Evolutionary conservation across 2,329 filamentous ascomycete genomes (phyloP).

Genomic region (Phialophora verrucosa): DNA sequence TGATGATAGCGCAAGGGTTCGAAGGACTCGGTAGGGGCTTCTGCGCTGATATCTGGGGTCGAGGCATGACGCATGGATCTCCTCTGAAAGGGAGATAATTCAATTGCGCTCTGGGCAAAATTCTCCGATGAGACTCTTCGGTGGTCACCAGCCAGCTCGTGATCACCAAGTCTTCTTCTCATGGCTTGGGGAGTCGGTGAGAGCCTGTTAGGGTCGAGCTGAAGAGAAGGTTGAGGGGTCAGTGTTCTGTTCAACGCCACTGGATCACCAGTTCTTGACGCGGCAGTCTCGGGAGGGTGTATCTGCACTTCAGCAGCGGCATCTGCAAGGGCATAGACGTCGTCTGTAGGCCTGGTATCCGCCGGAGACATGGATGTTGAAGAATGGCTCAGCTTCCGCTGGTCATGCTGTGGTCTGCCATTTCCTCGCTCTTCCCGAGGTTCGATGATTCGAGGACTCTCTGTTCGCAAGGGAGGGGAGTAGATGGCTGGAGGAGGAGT

Average conservation of each 20-base stretch:
- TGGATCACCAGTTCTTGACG: constrained; percentile 28
- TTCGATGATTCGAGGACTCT: constrained; percentile 33
- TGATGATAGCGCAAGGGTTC: constrained; percentile 61
- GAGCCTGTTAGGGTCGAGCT: constrained; percentile 33
- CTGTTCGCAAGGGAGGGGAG: constrained; percentile 45
- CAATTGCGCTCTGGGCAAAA: constrained; percentile 20
- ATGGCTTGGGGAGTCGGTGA: constrained; percentile 32
- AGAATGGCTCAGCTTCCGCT: constrained; percentile 20
- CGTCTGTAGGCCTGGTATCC: constrained; percentile 15
- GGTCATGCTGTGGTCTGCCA: constrained; percentile 8
- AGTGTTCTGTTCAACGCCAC: constrained; percentile 27
- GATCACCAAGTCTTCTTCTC: constrained; percentile 22
- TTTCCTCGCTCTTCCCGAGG: constrained; percentile 29
- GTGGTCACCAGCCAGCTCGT: constrained; percentile 25
- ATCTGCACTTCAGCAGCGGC: constrained; percentile 29
- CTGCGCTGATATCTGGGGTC: constrained; percentile 28
- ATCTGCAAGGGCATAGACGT: constrained; percentile 16
- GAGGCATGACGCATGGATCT: constrained; percentile 40
- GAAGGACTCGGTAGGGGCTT: constrained; percentile 46
- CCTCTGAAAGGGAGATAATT: constrained; percentile 32
- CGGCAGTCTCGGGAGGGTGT: constrained; percentile 30
- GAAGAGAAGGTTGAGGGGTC: constrained; percentile 30
- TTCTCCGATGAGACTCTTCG: constrained; percentile 33
- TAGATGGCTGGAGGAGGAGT: constrained; percentile 53
- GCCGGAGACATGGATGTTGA: constrained; percentile 28